Base-by-base conservation (phyloP, 2,329 filamentous ascomycete species). In the Lecanicillium sp. region DNA sequence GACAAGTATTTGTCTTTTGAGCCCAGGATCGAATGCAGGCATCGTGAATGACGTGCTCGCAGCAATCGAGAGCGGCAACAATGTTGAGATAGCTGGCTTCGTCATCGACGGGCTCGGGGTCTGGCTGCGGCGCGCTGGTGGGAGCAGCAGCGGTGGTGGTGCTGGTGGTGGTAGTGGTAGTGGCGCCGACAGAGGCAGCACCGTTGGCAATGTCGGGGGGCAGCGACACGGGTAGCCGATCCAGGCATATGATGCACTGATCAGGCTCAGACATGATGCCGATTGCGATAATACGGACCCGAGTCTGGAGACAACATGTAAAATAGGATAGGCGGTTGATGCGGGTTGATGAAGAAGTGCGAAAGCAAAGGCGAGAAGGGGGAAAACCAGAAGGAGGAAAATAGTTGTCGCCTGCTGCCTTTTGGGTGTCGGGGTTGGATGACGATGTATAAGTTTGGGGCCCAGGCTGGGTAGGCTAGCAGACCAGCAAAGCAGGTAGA, bases 1-100 rank as follows among this genome's bases (percentile, higher is more conserved):
- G 92, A 62, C 92, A 98, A 58, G 89, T 95, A 64, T 96, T 98
- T 47, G 92, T 90, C 60, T 94, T 84, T 63, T 94, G 86, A 33
- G 90, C 87, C 92, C 92, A 98, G 50, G 88, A 86, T 51, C 84
- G 83, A 50, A 98, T 73, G 62, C 92, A 98, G 37, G 83, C 80
- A 65, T 98, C 83, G 65, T 98, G 92, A 51, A 98, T 71, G 51
- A 89, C 76, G 68, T 98, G 94, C 42, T 86, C 85, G 63, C 92
- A 98, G 33, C 87, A 82, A 43, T 79, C 69, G 35, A 82, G 74
- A 40, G 73, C 63, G 29, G 78, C 77, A 44, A 81, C 70, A 43
- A 65, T 61, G 48, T 67, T 60, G 50, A 63, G 57, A 46, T 60
- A 52, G 47, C 48, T 58, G 22, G 52, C 37, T 18, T 60, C 54